Evolutionary conservation across 257 asterid species (phyloP), one percentile per base, ranked within the genome.

Genomic region (Dorcoceras hygrometricum): DNA sequence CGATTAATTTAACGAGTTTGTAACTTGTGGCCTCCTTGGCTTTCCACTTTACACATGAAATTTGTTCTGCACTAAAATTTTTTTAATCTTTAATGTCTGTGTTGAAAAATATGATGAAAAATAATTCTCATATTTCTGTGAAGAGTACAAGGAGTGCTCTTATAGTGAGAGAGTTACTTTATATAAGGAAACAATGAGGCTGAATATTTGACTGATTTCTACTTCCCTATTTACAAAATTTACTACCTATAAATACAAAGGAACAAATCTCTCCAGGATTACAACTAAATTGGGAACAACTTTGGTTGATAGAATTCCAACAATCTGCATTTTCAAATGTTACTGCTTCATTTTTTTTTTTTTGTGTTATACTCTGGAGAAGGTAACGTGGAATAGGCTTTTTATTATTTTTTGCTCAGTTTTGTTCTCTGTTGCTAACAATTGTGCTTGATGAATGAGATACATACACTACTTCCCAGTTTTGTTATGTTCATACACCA

Each of bases 271-370:
- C n/a, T n/a, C n/a, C n/a, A n/a, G n/a, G n/a, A n/a, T n/a, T n/a
- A n/a, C n/a, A n/a, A n/a, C n/a, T n/a, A n/a, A n/a, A n/a, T n/a
- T n/a, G n/a, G n/a, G n/a, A n/a, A n/a, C n/a, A n/a, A n/a, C n/a
- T n/a, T n/a, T n/a, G n/a, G n/a, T n/a, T n/a, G n/a, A n/a, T n/a
- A n/a, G n/a, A n/a, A n/a, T n/a, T n/a, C n/a, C n/a, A n/a, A n/a
- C n/a, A n/a, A 71, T 46, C 51, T 2, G 39, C 59, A 25, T 50
- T 59, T 12, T 16, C 60, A 25, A 58, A 55, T 57, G 16, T 29
- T 28, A 6, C 58, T 39, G 12, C 2, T 18, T 23, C 29, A 48
- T 19, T 28, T 28, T 27, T n/a, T n/a, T 31, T 19, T 28, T 28
- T 58, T 72, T 57, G 10, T 34, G 32, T 36, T 27, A 59, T 18